A percentile compares a stretch with the other conserved stretches of the same genome.
These are phyloP conservation scores for Candida namnaoensis DNA, from an alignment of 805 yeast genomes.

Conservation along the genomic window DNA sequence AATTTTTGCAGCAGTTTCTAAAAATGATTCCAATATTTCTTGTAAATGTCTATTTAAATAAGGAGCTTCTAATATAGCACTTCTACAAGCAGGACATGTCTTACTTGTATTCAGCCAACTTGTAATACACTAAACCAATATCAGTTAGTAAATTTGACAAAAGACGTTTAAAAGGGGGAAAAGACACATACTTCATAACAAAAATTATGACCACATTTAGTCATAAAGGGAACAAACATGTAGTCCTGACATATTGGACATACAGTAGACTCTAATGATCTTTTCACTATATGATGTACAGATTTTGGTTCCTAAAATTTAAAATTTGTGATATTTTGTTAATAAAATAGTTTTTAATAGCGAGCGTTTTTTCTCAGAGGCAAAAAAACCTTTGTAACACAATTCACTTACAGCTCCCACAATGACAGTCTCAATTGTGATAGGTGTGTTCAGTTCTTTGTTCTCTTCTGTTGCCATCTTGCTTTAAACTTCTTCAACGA, in stretches of 20 bases:
- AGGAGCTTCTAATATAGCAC: constrained; percentile 39
- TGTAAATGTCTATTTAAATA: constrained; percentile 42
- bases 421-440: too few species aligned
- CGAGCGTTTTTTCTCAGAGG: too few species aligned
- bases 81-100: constrained; percentile 66
- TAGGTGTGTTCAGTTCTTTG: too few species aligned
- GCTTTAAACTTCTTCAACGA: too few species aligned
- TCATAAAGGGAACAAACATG: constrained; percentile 56
- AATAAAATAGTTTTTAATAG: too few species aligned
- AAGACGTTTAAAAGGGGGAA: not conserved
- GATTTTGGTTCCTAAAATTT: constrained; percentile 4
- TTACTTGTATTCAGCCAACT: constrained; percentile 51
- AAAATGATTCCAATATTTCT: constrained; percentile 31
- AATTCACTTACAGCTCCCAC: too few species aligned
- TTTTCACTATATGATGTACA: constrained; percentile 7
- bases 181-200: constrained; percentile 37
- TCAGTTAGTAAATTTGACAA: not conserved
- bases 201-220: constrained; percentile 66
- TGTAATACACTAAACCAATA: constrained; percentile 30
- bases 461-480: too few species aligned
- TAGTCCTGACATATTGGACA: constrained; percentile 67
- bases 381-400: too few species aligned
- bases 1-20: constrained; percentile 26
- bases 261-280: constrained; percentile 19
- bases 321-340: too few species aligned